Evolutionary conservation across 495 filamentous ascomycete species (phyloP).

Genomic region (Aspergillus funiculosus): DNA sequence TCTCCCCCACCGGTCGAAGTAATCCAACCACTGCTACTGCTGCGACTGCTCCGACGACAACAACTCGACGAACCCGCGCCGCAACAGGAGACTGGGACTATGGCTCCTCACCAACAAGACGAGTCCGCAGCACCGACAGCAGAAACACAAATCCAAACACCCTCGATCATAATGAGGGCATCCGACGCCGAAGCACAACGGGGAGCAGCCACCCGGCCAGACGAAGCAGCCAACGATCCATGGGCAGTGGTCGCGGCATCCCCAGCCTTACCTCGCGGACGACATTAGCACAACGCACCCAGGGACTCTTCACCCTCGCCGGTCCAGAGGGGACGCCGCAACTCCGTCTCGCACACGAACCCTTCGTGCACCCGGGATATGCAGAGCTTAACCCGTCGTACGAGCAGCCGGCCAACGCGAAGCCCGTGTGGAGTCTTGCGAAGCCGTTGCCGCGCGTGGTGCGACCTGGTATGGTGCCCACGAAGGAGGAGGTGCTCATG

Average conservation of each 20-base stretch:
- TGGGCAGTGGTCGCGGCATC: conserved; percentile 14
- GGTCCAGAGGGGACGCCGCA: conserved; percentile 36
- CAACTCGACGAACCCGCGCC: too few species aligned
- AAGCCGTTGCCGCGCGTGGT: conserved; percentile 46
- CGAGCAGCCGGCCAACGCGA: conserved; percentile 33
- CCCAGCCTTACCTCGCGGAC: conserved; percentile 29
- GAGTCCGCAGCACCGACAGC: background rate
- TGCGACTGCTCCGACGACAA: too few species aligned
- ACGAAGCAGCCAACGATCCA: background rate
- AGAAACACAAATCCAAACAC: background rate
- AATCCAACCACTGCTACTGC: too few species aligned
- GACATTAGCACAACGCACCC: conserved; percentile 28
- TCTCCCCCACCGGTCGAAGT: too few species aligned
- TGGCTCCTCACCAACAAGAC: too few species aligned
- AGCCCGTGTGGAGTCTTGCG: conserved; percentile 46
- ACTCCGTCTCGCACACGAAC: conserved; percentile 31
- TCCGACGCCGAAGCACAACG: conserved; percentile 3
- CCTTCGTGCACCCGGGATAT: conserved; percentile 42
- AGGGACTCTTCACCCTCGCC: conserved; percentile 35
- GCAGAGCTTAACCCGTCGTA: conserved; percentile 42
- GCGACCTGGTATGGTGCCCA: conserved; percentile 41
- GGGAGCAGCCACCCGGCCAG: background rate
- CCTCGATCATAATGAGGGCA: background rate
- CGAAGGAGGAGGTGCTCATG: conserved; percentile 33
- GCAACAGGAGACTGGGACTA: too few species aligned